A percentile compares a stretch with the other conserved stretches of the same genome.
phyloP scores from a whole-genome alignment of 2,329 filamentous ascomycete species.

The Bipolaris zeicola region DNA sequence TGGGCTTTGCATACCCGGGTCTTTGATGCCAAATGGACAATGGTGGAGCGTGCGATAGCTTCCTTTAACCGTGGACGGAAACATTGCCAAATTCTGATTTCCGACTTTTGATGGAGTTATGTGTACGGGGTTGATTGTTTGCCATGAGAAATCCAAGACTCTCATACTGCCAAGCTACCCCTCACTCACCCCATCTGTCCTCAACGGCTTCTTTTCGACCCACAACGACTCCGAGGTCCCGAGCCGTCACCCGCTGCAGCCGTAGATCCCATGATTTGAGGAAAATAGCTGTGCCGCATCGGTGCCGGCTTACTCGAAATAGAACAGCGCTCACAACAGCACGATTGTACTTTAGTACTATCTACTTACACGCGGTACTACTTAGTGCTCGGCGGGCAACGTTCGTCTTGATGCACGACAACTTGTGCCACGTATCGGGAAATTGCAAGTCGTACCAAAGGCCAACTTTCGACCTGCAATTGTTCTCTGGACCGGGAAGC shows the following conservation, averaged over 20 bases:
- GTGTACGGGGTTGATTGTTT: not conserved
- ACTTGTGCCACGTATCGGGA: not conserved
- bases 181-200: constrained; percentile 5
- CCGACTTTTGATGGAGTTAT: no score
- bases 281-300: constrained; percentile 2
- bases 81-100: not conserved
- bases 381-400: not conserved
- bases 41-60: no score
- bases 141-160: not conserved
- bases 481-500: not conserved
- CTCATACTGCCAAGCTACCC: constrained; percentile 9
- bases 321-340: not conserved
- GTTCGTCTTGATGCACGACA: not conserved
- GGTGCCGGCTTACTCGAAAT: not conserved
- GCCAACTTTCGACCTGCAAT: no score
- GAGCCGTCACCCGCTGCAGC: not conserved
- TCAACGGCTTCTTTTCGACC: not conserved
- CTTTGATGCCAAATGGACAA: no score
- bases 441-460: not conserved
- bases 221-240: constrained; percentile 1
- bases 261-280: constrained; percentile 4
- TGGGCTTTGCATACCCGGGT: no score
- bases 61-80: not conserved
- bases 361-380: not conserved
- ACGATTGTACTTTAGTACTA: not conserved